These are phyloP conservation scores for Suillus plorans DNA, from an alignment of 768 basidiomycete genomes.

Conservation along the genomic window DNA sequence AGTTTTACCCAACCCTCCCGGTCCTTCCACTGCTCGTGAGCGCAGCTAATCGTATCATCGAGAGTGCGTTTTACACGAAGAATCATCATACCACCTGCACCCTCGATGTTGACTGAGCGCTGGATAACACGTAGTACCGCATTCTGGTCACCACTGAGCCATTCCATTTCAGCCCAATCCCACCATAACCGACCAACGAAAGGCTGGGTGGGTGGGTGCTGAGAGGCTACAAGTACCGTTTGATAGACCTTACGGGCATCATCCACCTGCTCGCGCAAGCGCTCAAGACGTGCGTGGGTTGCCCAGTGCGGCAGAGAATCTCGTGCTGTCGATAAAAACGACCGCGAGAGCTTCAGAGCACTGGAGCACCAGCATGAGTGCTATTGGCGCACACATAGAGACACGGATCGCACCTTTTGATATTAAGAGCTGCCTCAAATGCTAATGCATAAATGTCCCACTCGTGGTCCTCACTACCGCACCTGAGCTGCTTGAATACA, in stretches of 20 bases:
- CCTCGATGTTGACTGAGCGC: conserved; percentile 53
- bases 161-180: conserved; percentile 86
- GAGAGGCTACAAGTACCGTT: conserved; percentile 55
- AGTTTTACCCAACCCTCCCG: conserved; percentile 66
- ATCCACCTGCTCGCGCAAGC: conserved; percentile 57
- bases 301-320: conserved; percentile 68
- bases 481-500: conserved; percentile 57
- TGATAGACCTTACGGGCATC: conserved; percentile 81
- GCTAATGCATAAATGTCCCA: conserved; percentile 70
- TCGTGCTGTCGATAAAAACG: conserved; percentile 52
- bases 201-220: conserved; percentile 32
- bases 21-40: conserved; percentile 48
- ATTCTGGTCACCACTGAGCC: conserved; percentile 55
- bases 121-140: conserved; percentile 54
- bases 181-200: conserved; percentile 62
- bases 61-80: conserved; percentile 65
- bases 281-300: conserved; percentile 75
- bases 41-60: conserved; percentile 46
- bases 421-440: conserved; percentile 60
- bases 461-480: conserved; percentile 47
- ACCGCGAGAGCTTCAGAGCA: conserved; percentile 67
- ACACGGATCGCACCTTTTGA: conserved; percentile 49
- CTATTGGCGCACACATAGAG: conserved; percentile 11
- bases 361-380: conserved; percentile 33
- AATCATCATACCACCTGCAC: conserved; percentile 50